Conservation (phyloP, 257 asterid genomes). For the Solanum clarkiae region DNA sequence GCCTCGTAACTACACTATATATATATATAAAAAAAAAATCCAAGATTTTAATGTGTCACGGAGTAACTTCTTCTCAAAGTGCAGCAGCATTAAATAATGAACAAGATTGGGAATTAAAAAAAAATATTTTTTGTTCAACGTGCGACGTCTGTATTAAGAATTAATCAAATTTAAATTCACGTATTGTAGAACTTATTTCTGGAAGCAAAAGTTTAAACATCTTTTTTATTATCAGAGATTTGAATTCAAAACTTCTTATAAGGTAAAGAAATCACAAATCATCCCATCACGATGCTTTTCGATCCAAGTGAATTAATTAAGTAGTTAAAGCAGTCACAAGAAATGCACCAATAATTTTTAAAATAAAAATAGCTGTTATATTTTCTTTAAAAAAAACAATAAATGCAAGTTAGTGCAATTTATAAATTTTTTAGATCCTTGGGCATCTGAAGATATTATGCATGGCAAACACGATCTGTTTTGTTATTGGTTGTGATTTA, state of each 20-base stretch:
- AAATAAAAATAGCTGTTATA: background rate
- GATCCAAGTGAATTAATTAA: background rate
- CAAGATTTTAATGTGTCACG: background rate
- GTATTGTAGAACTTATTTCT: background rate
- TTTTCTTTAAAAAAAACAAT: background rate
- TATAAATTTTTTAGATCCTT: background rate
- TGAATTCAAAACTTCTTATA: background rate
- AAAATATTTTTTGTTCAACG: too few species aligned
- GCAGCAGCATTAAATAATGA: background rate
- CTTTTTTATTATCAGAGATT: background rate
- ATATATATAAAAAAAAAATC: background rate
- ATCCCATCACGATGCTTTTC: background rate
- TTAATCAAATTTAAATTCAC: background rate
- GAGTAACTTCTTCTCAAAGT: background rate
- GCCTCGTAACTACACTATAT: background rate
- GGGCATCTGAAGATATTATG: background rate
- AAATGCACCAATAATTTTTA: background rate
- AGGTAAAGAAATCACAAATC: background rate
- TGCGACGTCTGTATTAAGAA: fast-evolving
- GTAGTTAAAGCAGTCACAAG: background rate
- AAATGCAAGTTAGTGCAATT: background rate
- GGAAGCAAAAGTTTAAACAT: background rate
- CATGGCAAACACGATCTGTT: background rate
- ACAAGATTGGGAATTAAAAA: background rate
- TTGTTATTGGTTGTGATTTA: background rate